Evolutionary conservation across 352 stramenopile genomes (phyloP), one percentile per base, ranked within the genome.

Genomic region (Phytophthora meadii): DNA sequence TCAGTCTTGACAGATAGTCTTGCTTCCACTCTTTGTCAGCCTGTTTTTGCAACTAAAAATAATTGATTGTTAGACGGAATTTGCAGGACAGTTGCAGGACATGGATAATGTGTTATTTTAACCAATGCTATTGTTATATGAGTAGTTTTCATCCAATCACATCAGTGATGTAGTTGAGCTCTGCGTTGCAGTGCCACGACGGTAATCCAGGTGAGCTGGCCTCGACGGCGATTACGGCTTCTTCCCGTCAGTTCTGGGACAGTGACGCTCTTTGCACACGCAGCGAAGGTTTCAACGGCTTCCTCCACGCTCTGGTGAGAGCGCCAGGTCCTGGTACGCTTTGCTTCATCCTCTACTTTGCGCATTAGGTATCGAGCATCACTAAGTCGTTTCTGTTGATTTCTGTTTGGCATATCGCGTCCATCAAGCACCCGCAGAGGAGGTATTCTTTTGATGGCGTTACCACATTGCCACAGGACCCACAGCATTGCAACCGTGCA

Each of bases 371-470:
- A 61, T 4, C 42, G 59, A 12, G 44, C 22, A 3, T 56, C 41
- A 48, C 50, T 61, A 5, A 67, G 32, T 32, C 34, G 32, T 50
- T 67, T 61, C 4, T 67, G 59, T 6, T 30, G 15, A 7, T 61
- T 61, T 15, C 34, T 24, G 9, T 39, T 54, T 14, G 58, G 32
- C 41, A 67, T 61, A 30, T 67, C 59, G 24, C 42, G 49, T 14
- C 24, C 49, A n/a, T 67, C 59, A 12, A 67, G n/a, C n/a, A n/a
- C n/a, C n/a, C n/a, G n/a, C n/a, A n/a, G n/a, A n/a, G n/a, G n/a
- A n/a, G n/a, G n/a, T n/a, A n/a, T n/a, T n/a, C n/a, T n/a, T n/a
- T n/a, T n/a, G n/a, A n/a, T n/a, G n/a, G n/a, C n/a, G n/a, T n/a
- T n/a, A n/a, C n/a, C n/a, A n/a, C n/a, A n/a, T n/a, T n/a, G n/a